Base-by-base conservation (phyloP, 805 yeast genomes). In the Nakazawaea wyomingensis region DNA sequence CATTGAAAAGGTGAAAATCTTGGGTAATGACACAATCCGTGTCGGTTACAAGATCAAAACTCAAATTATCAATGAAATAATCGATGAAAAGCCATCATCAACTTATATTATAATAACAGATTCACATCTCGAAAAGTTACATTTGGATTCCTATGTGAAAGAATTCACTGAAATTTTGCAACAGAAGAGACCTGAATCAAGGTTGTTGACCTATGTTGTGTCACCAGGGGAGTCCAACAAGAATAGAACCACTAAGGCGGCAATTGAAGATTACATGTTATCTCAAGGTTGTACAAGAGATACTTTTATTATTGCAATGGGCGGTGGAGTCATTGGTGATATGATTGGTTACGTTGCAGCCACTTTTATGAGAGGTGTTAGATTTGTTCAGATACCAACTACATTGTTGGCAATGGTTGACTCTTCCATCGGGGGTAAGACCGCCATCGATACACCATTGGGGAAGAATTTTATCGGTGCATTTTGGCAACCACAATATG, bases 311-410 rank as follows among this genome's bases (percentile, higher is more conserved):
- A 66, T 93, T 37, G 99, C 99, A 7, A 78, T 93, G 47, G 99
- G 99, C 48, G 99, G 99, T 52, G 99, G 99, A 54, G 95, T 93
- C 41, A 91, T 93, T 62, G 99, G 99, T 47, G 99, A 93, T 60
- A 91, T 93, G 99, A 86, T 91, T 51, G 99, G 99, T 4, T 93
- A 80, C 60, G 98, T 93, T 33, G 99, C 99, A n/a, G 91, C 99
- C 26, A 93, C 99, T 2, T 93, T 93, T 62, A 93, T 93, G 99
- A 78, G 99, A 60, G 99, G 99, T 45, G 95, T 93, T 7, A 75
- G 96, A 49, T 88, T 89, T 45, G 82, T 89, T 34, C 99, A 93
- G 63, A 74, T 93, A 22, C 99, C 99, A 44, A 93, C 99, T 5
- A 85, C 96, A 27, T 66, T 93, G 50, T 72, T 93, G 49, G 83